Percentiles rank a stretch among this genome's conserved stretches.
Conservation (phyloP, 768 basidiomycete genomes). For the Phylloporus rhodoxanthus region DNA sequence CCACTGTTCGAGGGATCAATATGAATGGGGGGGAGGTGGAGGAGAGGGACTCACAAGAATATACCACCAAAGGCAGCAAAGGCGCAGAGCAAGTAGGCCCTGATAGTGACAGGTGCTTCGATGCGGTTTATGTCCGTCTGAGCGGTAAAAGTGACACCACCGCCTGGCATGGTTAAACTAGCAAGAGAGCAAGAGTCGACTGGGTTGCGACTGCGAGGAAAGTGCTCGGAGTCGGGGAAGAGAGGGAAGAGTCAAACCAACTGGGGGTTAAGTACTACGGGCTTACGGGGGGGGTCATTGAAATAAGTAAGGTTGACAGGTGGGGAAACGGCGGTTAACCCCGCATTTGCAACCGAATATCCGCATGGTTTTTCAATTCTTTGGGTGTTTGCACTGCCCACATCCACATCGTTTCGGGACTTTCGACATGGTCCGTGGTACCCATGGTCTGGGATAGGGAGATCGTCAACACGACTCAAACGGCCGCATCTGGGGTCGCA, state of each 20-base stretch:
- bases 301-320: neutral
- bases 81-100: slow-evolving; percentile 25
- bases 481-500: too few relatives aligned
- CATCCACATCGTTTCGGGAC: too few relatives aligned
- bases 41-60: slow-evolving; percentile 25
- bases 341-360: slow-evolving; percentile 19
- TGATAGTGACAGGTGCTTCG: slow-evolving; percentile 23
- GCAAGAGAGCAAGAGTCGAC: neutral
- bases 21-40: neutral
- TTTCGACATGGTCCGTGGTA: too few relatives aligned
- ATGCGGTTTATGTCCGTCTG: neutral
- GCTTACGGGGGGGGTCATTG: neutral
- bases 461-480: too few relatives aligned
- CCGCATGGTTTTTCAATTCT: slow-evolving; percentile 13
- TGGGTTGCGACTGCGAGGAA: neutral
- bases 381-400: neutral
- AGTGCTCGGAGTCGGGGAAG: neutral
- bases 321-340: slow-evolving; percentile 4
- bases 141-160: neutral
- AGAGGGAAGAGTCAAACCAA: too few relatives aligned
- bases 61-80: slow-evolving; percentile 35
- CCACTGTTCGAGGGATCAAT: slow-evolving; percentile 30
- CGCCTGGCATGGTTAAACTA: slow-evolving; percentile 16
- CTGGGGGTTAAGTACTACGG: neutral
- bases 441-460: too few relatives aligned